These are phyloP conservation scores for Scenedesmus sp. DNA, from an alignment of 163 green algal species.

Conservation along the genomic window DNA sequence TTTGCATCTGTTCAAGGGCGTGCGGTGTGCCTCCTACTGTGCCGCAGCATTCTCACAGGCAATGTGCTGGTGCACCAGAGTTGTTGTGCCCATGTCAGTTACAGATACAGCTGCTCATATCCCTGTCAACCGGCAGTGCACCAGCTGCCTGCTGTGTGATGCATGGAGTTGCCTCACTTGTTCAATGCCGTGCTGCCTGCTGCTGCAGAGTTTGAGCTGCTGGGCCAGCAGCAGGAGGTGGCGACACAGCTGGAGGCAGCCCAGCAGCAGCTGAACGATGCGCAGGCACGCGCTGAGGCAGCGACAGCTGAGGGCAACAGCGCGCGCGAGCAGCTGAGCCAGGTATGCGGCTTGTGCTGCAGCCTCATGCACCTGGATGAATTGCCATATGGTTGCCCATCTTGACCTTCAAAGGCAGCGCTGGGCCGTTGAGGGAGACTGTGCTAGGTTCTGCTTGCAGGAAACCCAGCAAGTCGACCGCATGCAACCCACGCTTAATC, in stretches of 20 bases:
- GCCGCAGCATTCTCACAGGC: too few species aligned
- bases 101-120: too few species aligned
- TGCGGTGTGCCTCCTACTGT: too few species aligned
- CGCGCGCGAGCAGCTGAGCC: slow-evolving; percentile 11
- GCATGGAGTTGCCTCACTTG: background rate
- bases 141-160: background rate
- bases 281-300: slow-evolving; percentile 20
- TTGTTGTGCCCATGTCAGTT: too few species aligned
- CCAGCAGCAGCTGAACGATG: slow-evolving; percentile 27
- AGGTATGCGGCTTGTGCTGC: slow-evolving; percentile 6
- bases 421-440: too few species aligned
- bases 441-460: too few species aligned
- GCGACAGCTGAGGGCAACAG: background rate
- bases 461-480: too few species aligned
- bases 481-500: too few species aligned
- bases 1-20: too few species aligned
- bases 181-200: background rate
- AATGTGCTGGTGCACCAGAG: background rate
- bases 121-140: background rate
- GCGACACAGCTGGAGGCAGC: background rate
- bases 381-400: background rate
- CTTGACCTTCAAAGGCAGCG: too few species aligned
- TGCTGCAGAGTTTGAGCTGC: slow-evolving; percentile 51
- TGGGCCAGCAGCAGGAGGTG: slow-evolving; percentile 42
- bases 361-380: background rate